Conservation (phyloP, 768 basidiomycete genomes). For the Gautieria morchelliformis region DNA sequence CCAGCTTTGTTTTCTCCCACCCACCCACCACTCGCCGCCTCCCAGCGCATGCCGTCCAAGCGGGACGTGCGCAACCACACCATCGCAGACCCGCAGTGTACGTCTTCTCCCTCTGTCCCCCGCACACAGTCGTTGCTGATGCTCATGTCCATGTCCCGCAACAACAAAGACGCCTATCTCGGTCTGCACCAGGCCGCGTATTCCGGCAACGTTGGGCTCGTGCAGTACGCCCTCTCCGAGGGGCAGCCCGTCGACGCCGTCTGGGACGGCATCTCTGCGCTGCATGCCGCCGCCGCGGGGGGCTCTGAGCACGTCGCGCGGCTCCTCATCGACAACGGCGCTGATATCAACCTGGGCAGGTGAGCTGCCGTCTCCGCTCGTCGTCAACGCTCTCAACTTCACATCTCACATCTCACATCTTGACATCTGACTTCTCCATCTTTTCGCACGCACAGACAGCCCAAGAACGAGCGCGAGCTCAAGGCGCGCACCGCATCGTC, state of each 20-base stretch:
- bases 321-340: conserved; percentile 83
- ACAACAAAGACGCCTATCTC: conserved; percentile 24
- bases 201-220: conserved; percentile 81
- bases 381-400: neutral
- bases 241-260: conserved; percentile 97
- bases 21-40: neutral
- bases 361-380: neutral
- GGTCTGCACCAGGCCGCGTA: conserved; percentile 35
- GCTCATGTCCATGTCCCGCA: too few relatives aligned
- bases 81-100: neutral
- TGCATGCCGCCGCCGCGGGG: conserved; percentile 90
- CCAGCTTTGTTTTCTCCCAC: too few relatives aligned
- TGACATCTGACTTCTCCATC: too few relatives aligned
- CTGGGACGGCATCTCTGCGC: conserved; percentile 90
- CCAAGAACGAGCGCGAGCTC: neutral
- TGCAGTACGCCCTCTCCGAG: conserved; percentile 84
- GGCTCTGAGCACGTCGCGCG: conserved; percentile 84
- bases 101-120: neutral
- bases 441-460: neutral
- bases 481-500: conserved; percentile 5
- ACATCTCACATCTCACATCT: too few relatives aligned
- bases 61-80: conserved; percentile 4
- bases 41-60: conserved; percentile 9
- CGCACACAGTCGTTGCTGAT: too few relatives aligned
- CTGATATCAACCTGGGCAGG: conserved; percentile 70